phyloP scores from a whole-genome alignment of 2,329 filamentous ascomycete genomes.

The Ceratocystiopsis sp. region DNA sequence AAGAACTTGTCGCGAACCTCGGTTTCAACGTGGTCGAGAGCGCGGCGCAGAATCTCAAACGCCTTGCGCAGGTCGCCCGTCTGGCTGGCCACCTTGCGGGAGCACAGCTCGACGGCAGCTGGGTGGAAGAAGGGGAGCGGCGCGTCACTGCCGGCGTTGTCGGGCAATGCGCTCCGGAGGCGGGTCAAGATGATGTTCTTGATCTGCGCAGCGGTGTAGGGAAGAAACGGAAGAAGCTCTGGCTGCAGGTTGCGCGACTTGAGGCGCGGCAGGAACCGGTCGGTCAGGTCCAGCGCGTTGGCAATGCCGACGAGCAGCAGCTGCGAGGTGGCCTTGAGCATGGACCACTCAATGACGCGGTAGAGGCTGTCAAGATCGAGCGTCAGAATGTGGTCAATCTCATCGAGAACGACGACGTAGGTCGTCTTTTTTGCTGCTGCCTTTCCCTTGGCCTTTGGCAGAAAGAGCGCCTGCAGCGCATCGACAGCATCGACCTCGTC shows the following conservation, averaged over 20 bases:
- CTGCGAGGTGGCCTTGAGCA: slow-evolving; percentile 54
- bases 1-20: slow-evolving; percentile 65
- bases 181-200: slow-evolving; percentile 73
- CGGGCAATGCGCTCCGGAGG: slow-evolving; percentile 47
- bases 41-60: slow-evolving; percentile 81
- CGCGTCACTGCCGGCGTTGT: not conserved
- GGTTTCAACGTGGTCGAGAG: slow-evolving; percentile 73
- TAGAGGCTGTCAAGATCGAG: slow-evolving; percentile 81
- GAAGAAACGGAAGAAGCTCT: slow-evolving; percentile 75
- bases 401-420: slow-evolving; percentile 79
- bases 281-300: slow-evolving; percentile 88
- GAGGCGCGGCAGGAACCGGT: slow-evolving; percentile 81
- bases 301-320: slow-evolving; percentile 84
- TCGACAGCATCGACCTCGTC: slow-evolving; percentile 50
- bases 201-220: slow-evolving; percentile 78
- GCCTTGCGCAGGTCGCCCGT: slow-evolving; percentile 89
- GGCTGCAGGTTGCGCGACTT: slow-evolving; percentile 89
- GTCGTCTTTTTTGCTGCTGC: slow-evolving; percentile 18
- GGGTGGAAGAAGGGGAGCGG: slow-evolving; percentile 83
- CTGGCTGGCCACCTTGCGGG: slow-evolving; percentile 86
- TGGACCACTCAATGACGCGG: slow-evolving; percentile 89
- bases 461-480: slow-evolving; percentile 53
- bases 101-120: slow-evolving; percentile 81
- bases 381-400: slow-evolving; percentile 86
- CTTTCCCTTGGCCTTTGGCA: slow-evolving; percentile 26